Base-by-base conservation (phyloP, 495 filamentous ascomycete species). In the Neurospora cerealis region DNA sequence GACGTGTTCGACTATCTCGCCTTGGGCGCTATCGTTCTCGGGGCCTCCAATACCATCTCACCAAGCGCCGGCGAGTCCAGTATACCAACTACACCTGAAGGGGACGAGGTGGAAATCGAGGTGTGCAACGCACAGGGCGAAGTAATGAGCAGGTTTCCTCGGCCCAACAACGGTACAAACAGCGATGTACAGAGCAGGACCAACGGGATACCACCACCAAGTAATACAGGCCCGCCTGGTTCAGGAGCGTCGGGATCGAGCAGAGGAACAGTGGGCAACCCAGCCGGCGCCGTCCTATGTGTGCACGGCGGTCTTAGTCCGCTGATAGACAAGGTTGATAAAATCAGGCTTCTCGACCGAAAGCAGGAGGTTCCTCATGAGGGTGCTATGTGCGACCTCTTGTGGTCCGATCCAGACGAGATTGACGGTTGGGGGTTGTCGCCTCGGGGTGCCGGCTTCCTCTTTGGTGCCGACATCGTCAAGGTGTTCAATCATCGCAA, bases 291-390 rank as follows among this genome's bases (percentile, higher is more conserved):
- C 10, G 92, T 99, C 11, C 88, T 99, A 32, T 99, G 96, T 79
- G 96, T 99, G 0, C 96, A 99, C 81, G 96, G 96, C 66, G 96
- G 96, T 5, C 85, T 99, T 38, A 94, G 91, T 41, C 96, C 96
- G 2, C 85, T 97, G 11, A 93, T 99, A 76, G 96, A 98, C 80
- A 93, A 87, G 19, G 92, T 99, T 70, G 96, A 99, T 82, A 97
- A 97, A 81, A 99, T 99, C 82, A 89, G 96, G 36, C 86, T 98
- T 19, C 88, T 99, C 36, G 96, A 99, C 82, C 90, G 96, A 60
- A 99, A 98, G 82, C 96, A 99, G 83, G 96, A 99, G 82, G 96
- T 99, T 4, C 96, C 96, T 0, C 96, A 99, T 81, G 96, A 99
- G 85, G 96, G 96, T 71, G 93, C 96, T 76, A 99, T 99, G 96